A percentile compares a stretch with the other conserved stretches of the same genome.
These are phyloP conservation scores for Sporopachydermia quercuum DNA, from an alignment of 805 yeast genomes.

Conservation along the genomic window DNA sequence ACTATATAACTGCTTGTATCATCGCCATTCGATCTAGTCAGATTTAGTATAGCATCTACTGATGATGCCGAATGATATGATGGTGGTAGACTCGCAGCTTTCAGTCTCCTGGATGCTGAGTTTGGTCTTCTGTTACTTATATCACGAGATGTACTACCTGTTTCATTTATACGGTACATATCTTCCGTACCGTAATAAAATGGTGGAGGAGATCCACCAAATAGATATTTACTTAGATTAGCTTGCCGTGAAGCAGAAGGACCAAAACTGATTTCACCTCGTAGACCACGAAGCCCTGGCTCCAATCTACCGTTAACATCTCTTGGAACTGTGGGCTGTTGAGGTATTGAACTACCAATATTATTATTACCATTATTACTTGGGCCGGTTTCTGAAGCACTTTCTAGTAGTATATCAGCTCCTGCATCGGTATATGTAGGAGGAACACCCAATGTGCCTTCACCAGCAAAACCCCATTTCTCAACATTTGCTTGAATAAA, in stretches of 20 bases:
- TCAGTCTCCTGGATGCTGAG: neutral
- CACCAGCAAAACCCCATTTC: constrained; percentile 60
- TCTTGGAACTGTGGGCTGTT: neutral
- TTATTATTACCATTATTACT: no score
- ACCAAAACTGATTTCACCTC: neutral
- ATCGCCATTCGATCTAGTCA: no score
- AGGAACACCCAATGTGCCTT: constrained; percentile 2
- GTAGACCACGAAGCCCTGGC: neutral
- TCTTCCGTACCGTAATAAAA: neutral
- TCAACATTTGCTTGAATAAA: constrained; percentile 75
- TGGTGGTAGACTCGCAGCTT: neutral
- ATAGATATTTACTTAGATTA: neutral
- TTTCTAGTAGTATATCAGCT: neutral
- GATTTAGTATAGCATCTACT: no score
- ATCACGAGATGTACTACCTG: neutral
- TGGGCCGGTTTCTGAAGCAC: neutral
- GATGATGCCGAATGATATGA: neutral
- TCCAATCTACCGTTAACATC: neutral
- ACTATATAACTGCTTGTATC: no score
- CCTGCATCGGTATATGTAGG: neutral
- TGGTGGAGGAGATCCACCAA: neutral
- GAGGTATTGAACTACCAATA: no score
- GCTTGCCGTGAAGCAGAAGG: neutral
- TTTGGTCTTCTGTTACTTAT: no score
- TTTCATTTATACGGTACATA: no score